Percentiles rank a stretch among this genome's conserved stretches.
phyloP scores from a whole-genome alignment of 176 grass and related monocot species.

The Aegilops tauschii region DNA sequence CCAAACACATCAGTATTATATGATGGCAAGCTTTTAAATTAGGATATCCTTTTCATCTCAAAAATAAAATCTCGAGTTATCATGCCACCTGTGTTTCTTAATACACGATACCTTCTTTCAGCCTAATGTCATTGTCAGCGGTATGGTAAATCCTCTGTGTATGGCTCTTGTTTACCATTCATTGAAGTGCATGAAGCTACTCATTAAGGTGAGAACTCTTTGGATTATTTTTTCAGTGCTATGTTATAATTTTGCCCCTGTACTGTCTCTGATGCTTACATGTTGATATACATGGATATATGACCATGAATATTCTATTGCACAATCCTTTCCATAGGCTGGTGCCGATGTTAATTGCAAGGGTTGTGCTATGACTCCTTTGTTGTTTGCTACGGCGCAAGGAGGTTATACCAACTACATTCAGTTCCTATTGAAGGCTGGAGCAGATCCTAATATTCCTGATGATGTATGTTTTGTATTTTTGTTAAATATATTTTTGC shows the following conservation, averaged over 20 bases:
- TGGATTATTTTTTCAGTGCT: neutral
- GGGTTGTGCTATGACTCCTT: neutral
- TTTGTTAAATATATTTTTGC: neutral
- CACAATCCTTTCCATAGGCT: conserved; percentile 29
- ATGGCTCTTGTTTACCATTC: conserved; percentile 17
- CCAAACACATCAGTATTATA: neutral
- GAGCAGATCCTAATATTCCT: conserved; percentile 41
- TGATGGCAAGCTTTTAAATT: neutral
- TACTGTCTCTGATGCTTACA: neutral
- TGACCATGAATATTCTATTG: neutral
- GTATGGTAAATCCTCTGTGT: neutral
- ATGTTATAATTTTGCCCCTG: neutral
- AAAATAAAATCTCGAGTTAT: neutral
- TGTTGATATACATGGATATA: neutral
- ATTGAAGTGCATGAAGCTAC: conserved; percentile 50
- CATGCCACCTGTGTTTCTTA: neutral
- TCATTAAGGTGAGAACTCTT: conserved; percentile 29
- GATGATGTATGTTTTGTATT: conserved; percentile 31
- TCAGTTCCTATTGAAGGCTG: conserved; percentile 34
- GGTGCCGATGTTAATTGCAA: conserved; percentile 39
- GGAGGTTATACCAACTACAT: conserved; percentile 34
- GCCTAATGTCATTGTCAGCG: conserved; percentile 6
- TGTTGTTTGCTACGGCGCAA: conserved; percentile 5
- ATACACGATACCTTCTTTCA: conserved; percentile 22
- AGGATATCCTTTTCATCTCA: neutral